Evolutionary conservation across 768 basidiomycete species (phyloP).

Genomic region (Rubroboletus pulcherrimus): DNA sequence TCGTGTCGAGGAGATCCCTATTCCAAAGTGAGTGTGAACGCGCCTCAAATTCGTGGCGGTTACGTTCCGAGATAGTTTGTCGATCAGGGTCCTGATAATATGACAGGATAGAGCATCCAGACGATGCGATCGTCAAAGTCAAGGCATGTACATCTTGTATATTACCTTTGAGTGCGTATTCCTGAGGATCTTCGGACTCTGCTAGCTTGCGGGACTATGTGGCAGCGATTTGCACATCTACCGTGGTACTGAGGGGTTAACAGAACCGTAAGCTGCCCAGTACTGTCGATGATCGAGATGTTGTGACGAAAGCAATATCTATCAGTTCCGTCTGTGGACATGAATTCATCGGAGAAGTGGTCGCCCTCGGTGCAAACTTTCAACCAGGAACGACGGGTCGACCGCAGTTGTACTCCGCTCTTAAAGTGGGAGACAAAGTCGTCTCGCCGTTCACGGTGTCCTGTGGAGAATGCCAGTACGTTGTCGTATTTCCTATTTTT

Average conservation of each 20-base stretch:
- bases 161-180: not conserved
- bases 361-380: conserved; percentile 63
- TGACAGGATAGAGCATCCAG: conserved; percentile 62
- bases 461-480: conserved; percentile 83
- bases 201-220: conserved; percentile 62
- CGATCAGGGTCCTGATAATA: not conserved
- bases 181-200: not conserved
- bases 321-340: conserved; percentile 66
- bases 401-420: conserved; percentile 57
- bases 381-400: conserved; percentile 41
- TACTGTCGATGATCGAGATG: not conserved
- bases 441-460: conserved; percentile 79
- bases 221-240: conserved; percentile 77
- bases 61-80: not conserved
- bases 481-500: conserved; percentile 4
- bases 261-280: conserved; percentile 44
- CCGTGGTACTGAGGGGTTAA: conserved; percentile 54
- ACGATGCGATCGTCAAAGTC: conserved; percentile 77
- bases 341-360: conserved; percentile 72
- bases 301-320: not conserved
- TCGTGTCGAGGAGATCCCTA: conserved; percentile 57
- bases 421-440: conserved; percentile 72
- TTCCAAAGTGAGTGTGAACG: conserved; percentile 47
- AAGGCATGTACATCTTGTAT: conserved; percentile 39
- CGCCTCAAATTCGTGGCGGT: not conserved